These are phyloP conservation scores for Blepharisma stoltei DNA, from an alignment of 73 alveolate genomes.

Conservation along the genomic window DNA sequence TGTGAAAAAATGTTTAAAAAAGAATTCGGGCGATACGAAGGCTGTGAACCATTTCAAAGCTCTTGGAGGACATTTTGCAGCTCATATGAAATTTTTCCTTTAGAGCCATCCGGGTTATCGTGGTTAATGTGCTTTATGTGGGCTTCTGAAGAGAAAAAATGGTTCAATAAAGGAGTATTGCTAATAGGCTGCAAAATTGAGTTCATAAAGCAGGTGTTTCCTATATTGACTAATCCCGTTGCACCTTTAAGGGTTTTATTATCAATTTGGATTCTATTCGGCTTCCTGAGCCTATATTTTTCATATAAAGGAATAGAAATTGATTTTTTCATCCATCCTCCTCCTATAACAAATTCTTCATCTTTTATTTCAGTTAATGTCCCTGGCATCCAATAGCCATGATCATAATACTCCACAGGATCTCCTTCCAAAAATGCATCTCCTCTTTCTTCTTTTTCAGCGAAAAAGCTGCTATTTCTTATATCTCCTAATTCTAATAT, in stretches of 20 bases:
- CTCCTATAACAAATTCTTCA: not conserved
- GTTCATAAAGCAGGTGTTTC: slow-evolving; percentile 74
- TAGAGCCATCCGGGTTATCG: not conserved
- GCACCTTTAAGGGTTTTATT: not conserved
- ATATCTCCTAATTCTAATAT: too few species aligned
- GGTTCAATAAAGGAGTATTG: slow-evolving; percentile 55
- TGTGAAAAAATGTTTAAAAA: slow-evolving; percentile 5
- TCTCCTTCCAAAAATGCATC: too few species aligned
- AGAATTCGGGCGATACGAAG: not conserved
- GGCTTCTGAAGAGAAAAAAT: slow-evolving; percentile 31
- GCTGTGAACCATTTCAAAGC: not conserved
- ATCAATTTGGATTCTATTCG: not conserved
- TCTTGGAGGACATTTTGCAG: not conserved
- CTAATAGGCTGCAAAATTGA: slow-evolving; percentile 44
- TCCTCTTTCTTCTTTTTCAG: too few species aligned
- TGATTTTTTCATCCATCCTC: slow-evolving; percentile 6
- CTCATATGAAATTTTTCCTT: not conserved
- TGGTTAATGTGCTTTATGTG: not conserved
- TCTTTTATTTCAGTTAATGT: not conserved
- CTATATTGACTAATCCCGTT: slow-evolving; percentile 57
- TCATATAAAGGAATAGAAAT: not conserved
- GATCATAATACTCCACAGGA: not conserved
- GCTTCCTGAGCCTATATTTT: not conserved
- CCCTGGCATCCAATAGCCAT: slow-evolving; percentile 23
- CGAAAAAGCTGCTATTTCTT: too few species aligned